phyloP scores from a whole-genome alignment of 208 protist genomes.

The Leishmania turanica region DNA sequence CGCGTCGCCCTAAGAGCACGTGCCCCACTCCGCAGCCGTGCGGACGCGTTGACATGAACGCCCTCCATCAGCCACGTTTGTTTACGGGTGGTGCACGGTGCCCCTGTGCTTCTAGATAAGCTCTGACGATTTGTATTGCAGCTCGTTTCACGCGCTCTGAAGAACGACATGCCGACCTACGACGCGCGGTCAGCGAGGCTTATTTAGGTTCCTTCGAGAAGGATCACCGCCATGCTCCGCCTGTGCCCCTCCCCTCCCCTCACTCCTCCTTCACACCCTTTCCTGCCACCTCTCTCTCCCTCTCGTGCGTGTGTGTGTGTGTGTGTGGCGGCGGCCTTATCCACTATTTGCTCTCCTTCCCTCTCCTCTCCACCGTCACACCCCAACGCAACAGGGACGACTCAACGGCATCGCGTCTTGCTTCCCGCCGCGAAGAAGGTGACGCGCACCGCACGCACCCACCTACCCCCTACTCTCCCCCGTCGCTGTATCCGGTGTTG shows the following conservation, averaged over 20 bases:
- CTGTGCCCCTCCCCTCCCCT: not conserved
- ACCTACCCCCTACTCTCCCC: not conserved
- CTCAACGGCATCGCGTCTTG: not conserved
- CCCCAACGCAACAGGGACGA: not conserved
- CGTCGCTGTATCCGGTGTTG: not conserved
- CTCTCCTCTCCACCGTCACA: not conserved
- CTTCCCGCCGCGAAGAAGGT: not conserved
- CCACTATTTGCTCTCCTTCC: not conserved
- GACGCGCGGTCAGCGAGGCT: no score
- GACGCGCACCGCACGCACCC: not conserved
- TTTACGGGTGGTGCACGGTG: not conserved
- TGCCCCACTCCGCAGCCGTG: not conserved
- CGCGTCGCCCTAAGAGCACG: not conserved
- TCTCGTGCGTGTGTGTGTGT: not conserved
- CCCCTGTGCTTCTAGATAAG: not conserved
- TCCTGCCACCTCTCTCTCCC: not conserved
- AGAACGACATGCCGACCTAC: not conserved
- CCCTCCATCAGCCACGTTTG: not conserved
- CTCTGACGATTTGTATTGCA: not conserved
- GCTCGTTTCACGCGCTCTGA: not conserved
- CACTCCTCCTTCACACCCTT: not conserved
- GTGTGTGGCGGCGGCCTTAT: not conserved
- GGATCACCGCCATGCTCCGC: not conserved
- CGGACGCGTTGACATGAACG: not conserved
- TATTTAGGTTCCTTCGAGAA: not conserved